These are phyloP conservation scores for Ustilago xerochloae DNA, from an alignment of 1,284 basidiomycete species.

Conservation along the genomic window DNA sequence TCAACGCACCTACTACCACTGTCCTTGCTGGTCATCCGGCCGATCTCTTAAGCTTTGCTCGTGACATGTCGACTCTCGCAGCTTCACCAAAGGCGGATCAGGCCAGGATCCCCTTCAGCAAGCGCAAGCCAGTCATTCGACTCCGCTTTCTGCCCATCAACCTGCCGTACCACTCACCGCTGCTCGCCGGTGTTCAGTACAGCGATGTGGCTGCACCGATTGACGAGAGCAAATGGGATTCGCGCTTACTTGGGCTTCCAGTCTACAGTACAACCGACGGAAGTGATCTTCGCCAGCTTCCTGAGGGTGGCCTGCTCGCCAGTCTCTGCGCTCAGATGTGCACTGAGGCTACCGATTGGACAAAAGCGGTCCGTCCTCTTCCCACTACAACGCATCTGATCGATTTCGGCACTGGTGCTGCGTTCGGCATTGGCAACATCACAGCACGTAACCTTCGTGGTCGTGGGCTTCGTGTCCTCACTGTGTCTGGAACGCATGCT, in stretches of 20 bases:
- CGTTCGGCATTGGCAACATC: slow-evolving; percentile 90
- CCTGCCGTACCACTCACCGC: slow-evolving; percentile 93
- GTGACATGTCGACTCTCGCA: slow-evolving; percentile 85
- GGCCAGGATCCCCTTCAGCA: slow-evolving; percentile 90
- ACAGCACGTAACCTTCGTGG: slow-evolving; percentile 91
- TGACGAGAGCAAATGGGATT: slow-evolving; percentile 75
- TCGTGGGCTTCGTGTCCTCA: slow-evolving; percentile 82
- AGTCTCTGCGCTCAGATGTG: slow-evolving; percentile 79
- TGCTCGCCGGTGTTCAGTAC: slow-evolving; percentile 79
- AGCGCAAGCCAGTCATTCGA: slow-evolving; percentile 92
- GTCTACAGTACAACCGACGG: slow-evolving; percentile 86
- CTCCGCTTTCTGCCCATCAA: slow-evolving; percentile 92
- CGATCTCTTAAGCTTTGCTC: slow-evolving; percentile 92
- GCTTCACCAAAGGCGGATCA: slow-evolving; percentile 89
- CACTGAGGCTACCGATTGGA: slow-evolving; percentile 90
- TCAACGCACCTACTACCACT: too few species aligned
- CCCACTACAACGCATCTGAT: slow-evolving; percentile 87
- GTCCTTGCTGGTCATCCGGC: slow-evolving; percentile 93
- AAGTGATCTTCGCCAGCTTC: slow-evolving; percentile 52
- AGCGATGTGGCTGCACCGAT: slow-evolving; percentile 76
- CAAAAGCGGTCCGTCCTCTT: slow-evolving; percentile 84
- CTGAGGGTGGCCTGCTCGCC: slow-evolving; percentile 47
- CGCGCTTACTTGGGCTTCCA: slow-evolving; percentile 80
- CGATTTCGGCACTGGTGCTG: slow-evolving; percentile 92
- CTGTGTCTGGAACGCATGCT: slow-evolving; percentile 53